Evolutionary conservation across 768 basidiomycete species (phyloP), one percentile per base, ranked within the genome.

Genomic region (Tephrocybe sp.): DNA sequence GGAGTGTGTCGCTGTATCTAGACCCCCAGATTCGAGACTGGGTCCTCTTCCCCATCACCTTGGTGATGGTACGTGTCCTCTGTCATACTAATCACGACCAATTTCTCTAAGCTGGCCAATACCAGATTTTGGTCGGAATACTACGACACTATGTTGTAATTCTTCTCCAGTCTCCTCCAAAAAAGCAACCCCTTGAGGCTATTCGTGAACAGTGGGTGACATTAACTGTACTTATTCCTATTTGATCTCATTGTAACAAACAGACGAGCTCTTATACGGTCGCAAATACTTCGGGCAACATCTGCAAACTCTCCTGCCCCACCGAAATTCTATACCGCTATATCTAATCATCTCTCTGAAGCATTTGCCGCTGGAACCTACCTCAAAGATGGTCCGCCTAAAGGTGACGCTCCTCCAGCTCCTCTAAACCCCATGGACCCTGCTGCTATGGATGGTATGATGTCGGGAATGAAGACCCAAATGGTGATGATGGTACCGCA

Each of bases 401-500:
- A 80, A 48, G 73, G 77, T 42, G 86, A 86, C 58, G 75, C 76
- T 31, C 69, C 83, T 0, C 61, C 76, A 23, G 58, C 77, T 1
- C 81, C 91, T 19, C 78, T 87, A 13, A 96, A 93, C 60, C 91
- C 94, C 0, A 78, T 98, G 65, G 96, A 98, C 73, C 92, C 92
- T 7, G 82, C 82, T 44, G 85, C 87, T 39, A 96, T 98, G 93
- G 96, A 98, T 58, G 91, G 90, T 34, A 95, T 98, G 92, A 96
- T 98, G 94, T 81, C 92, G 10, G 92, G 92, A 32, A 90, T 99
- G 87, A 98, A 98, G 77, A 98, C 96, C 16, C 97, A 99, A 70
- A 92, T 92, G 80, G 93, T 98, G 43, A 95, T 97, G 90, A 98
- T 98, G 90, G 89, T 96, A 12, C 92, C 90, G 14, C 90, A 98